Conservation (phyloP, 1,139 yeast species). For the Candida tropicalis region DNA sequence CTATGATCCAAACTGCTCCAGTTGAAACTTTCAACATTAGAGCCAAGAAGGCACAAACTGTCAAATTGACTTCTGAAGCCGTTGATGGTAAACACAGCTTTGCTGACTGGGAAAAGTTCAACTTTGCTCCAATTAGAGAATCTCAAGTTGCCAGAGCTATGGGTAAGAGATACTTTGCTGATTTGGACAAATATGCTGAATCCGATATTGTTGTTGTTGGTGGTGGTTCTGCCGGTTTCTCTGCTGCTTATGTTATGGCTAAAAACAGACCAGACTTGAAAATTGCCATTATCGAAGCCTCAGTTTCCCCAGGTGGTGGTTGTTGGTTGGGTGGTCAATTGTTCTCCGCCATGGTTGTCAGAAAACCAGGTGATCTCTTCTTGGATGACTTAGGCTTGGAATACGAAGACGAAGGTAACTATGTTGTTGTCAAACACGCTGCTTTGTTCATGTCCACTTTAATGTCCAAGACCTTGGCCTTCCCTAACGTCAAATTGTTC, state of each 20-base stretch:
- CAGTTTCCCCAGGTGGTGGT: conserved; percentile 81
- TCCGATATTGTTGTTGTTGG: conserved; percentile 77
- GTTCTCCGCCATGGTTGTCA: conserved; percentile 76
- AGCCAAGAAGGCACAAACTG: conserved; percentile 10
- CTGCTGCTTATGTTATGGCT: conserved; percentile 74
- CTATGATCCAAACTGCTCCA: conserved; percentile 32
- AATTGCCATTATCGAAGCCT: conserved; percentile 74
- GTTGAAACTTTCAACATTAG: conserved; percentile 14
- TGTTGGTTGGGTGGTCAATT: conserved; percentile 83
- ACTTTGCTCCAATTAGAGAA: conserved; percentile 74
- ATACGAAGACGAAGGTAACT: conserved; percentile 80
- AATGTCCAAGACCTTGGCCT: conserved; percentile 65
- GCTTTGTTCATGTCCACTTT: conserved; percentile 77
- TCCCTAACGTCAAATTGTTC: conserved; percentile 77
- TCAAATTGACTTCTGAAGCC: conserved; percentile 18
- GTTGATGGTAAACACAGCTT: conserved; percentile 26
- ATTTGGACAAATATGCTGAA: conserved; percentile 73
- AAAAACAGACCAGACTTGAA: conserved; percentile 76
- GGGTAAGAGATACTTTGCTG: conserved; percentile 76
- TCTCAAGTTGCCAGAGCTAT: conserved; percentile 83
- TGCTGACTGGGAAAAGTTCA: conserved; percentile 68
- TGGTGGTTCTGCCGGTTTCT: conserved; percentile 78
- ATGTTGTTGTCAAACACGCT: conserved; percentile 80
- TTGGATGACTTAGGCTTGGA: conserved; percentile 65
- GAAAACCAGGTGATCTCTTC: conserved; percentile 76